Evolutionary conservation across 768 basidiomycete species (phyloP).

Genomic region (Coprinopsis sp.): DNA sequence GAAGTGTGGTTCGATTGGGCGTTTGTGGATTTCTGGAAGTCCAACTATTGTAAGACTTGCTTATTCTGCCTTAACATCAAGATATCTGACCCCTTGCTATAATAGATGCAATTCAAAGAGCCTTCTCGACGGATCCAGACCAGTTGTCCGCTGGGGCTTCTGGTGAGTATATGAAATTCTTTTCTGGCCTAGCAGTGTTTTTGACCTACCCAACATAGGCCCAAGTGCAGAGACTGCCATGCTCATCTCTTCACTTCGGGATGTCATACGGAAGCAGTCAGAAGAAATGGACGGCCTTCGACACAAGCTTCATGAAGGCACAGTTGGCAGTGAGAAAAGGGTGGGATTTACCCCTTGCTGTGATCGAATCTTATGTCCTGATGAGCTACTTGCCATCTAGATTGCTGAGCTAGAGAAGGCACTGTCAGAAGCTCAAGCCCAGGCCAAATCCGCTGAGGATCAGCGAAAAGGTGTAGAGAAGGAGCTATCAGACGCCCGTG

Average conservation of each 20-base stretch:
- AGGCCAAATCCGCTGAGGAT: no score
- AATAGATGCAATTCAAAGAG: conserved; percentile 72
- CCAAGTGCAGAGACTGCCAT: conserved; percentile 74
- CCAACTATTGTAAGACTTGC: conserved; percentile 76
- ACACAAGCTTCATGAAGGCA: conserved; percentile 43
- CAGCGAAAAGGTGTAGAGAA: no score
- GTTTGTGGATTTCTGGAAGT: conserved; percentile 98
- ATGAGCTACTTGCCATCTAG: no score
- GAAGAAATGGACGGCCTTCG: conserved; percentile 71
- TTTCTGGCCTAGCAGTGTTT: conserved; percentile 8
- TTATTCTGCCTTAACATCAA: not conserved
- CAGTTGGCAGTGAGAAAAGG: conserved; percentile 23
- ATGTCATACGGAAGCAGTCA: conserved; percentile 79
- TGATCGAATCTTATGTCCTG: no score
- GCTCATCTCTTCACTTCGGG: conserved; percentile 78
- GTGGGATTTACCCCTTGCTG: conserved; percentile 32
- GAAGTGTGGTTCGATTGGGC: conserved; percentile 99
- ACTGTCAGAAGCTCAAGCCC: conserved; percentile 8
- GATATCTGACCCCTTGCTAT: not conserved
- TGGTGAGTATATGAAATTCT: conserved; percentile 34
- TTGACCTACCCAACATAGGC: no score
- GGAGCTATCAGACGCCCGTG: conserved; percentile 30
- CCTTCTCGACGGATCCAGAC: conserved; percentile 65
- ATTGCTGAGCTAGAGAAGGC: not conserved
- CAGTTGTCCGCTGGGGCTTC: conserved; percentile 49